Evolutionary conservation across 257 asterid species (phyloP).

Genomic region (Catharanthus roseus): DNA sequence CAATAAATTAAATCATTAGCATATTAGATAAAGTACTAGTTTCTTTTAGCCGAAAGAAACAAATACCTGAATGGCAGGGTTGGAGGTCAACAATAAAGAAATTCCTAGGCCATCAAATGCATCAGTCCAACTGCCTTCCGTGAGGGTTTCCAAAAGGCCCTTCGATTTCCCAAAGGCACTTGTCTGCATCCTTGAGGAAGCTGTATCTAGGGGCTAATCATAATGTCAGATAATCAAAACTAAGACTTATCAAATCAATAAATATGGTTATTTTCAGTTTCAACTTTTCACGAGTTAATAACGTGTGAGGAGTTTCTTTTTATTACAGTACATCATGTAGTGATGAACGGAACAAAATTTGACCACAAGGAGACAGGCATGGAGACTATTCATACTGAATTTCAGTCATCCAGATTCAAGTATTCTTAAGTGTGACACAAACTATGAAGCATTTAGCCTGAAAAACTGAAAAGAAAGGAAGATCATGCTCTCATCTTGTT

Average conservation of each 20-base stretch:
- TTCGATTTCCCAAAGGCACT: conserved; percentile 45
- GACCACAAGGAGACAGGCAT: background rate
- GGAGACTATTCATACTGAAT: background rate
- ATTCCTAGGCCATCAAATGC: conserved; percentile 50
- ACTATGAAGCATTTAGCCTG: background rate
- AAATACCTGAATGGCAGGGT: conserved; percentile 47
- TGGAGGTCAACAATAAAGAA: conserved; percentile 40
- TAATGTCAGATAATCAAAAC: background rate
- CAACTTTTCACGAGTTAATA: background rate
- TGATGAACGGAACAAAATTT: background rate
- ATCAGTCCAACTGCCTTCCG: conserved; percentile 41
- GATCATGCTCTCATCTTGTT: background rate
- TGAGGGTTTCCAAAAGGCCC: conserved; percentile 34
- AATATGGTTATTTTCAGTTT: background rate
- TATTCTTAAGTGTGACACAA: background rate
- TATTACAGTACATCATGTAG: background rate
- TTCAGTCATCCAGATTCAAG: background rate
- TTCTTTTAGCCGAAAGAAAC: background rate
- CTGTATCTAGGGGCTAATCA: conserved; percentile 41
- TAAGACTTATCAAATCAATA: conserved; percentile 4
- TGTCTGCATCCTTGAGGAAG: conserved; percentile 49
- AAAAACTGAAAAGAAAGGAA: background rate
- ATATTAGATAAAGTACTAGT: background rate
- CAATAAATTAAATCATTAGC: background rate
- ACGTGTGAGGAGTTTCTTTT: background rate